Evolutionary conservation across 192 early-diverging fungal species (phyloP).

Genomic region (Rhizoclosmatium globosum): DNA sequence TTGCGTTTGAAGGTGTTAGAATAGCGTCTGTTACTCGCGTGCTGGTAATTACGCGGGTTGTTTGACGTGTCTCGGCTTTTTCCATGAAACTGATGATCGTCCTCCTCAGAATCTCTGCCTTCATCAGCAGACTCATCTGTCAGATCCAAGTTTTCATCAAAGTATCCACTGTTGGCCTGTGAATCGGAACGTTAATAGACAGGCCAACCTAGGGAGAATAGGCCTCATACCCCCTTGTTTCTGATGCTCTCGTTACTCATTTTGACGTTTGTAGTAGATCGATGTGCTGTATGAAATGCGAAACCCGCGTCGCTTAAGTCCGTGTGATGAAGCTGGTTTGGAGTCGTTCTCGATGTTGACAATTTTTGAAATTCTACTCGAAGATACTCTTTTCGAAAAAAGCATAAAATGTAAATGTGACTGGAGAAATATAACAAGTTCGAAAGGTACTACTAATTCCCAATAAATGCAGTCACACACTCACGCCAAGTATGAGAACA

Average conservation of each 20-base stretch:
- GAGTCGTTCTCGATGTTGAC: neutral
- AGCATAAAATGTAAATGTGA: neutral
- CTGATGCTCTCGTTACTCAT: constrained; percentile 29
- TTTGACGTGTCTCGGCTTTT: constrained; percentile 34
- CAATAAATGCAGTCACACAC: neutral
- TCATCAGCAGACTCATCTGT: constrained; percentile 45
- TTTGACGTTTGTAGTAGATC: neutral
- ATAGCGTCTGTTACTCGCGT: neutral
- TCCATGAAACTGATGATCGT: constrained; percentile 22
- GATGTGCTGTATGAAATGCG: constrained; percentile 9
- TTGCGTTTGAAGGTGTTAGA: neutral
- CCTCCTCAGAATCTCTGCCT: constrained; percentile 42
- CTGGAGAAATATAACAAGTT: neutral
- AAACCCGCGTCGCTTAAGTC: neutral
- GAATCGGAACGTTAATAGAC: neutral
- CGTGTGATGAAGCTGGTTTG: constrained; percentile 1
- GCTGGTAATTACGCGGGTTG: constrained; percentile 24
- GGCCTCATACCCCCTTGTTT: neutral
- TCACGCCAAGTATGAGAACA: constrained; percentile 69
- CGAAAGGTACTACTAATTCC: neutral
- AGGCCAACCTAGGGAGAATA: neutral
- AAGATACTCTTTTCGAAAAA: neutral
- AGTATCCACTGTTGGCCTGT: constrained; percentile 48
- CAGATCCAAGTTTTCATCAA: constrained; percentile 54
- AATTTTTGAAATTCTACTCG: neutral